Base-by-base conservation (phyloP, 73 alveolate genomes). In the Breviolum minutum region DNA sequence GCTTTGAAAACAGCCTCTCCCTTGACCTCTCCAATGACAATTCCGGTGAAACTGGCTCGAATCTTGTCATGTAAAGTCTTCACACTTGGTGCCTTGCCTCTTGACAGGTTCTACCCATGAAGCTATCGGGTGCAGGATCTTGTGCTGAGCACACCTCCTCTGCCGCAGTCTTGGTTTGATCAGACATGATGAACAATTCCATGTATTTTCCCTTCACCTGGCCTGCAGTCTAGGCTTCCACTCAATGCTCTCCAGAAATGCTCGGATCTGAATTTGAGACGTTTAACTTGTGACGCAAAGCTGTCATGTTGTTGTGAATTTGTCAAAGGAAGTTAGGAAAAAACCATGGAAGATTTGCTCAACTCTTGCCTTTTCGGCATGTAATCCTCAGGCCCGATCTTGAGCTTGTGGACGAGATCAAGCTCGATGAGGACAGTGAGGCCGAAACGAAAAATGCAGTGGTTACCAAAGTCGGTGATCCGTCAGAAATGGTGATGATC, bases 231-330 rank as follows among this genome's bases (percentile, higher is more conserved):
- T 63, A 90, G 97, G 97, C 60, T 20, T 90, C 97, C 12, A 90
- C 97, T 22, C 97, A 71, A 54, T 66, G 97, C 97, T 90, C 97
- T 30, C 97, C 97, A 60, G 85, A 71, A 40, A 90, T 90, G 97
- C 54, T 40, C 54, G 54, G 54, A 40, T 60, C n/a, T 16, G 63
- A 11, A n/a, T 30, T 79, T 83, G 76, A 83, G 24, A 73, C 27
- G 26, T 27, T 30, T 79, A 29, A 20, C 64, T 9, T 40, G 54
- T 40, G 54, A 40, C 3, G 54, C 54, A 2, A 40, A 13, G 74
- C 17, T 68, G 77, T 22, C 77, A 68, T 22, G 77, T 17, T 14
- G 0, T 17, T 40, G 12, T 74, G 85, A 5, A 14, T 40, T 40
- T 17, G 29, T 11, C 26, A 16, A 14, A n/a, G 13, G 32, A 14